These are phyloP conservation scores for Piloderma croceum DNA, from an alignment of 768 basidiomycete species.

Conservation along the genomic window DNA sequence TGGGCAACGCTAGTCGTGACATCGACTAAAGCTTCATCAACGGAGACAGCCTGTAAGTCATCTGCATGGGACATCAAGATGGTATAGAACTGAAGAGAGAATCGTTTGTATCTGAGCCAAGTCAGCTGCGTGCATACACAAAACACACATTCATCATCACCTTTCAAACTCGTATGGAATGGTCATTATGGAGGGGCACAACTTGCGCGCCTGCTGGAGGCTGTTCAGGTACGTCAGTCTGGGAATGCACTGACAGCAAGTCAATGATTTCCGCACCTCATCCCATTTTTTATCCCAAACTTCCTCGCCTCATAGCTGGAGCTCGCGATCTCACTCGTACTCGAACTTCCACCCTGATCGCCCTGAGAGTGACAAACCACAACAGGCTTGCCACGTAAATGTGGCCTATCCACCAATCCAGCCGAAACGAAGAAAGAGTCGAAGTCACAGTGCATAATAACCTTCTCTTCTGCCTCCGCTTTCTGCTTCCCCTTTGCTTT, in stretches of 20 bases:
- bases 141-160: no score
- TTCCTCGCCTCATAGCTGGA: constrained; percentile 89
- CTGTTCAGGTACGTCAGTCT: constrained; percentile 30
- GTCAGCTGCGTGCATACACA: no score
- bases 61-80: constrained; percentile 87
- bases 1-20: constrained; percentile 59
- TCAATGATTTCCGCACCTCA: constrained; percentile 64
- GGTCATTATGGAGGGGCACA: constrained; percentile 69
- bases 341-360: constrained; percentile 59
- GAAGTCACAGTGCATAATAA: constrained; percentile 92
- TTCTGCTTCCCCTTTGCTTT: constrained; percentile 54
- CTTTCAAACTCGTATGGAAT: constrained; percentile 93
- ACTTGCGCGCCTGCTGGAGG: constrained; percentile 69
- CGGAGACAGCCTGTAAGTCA: constrained; percentile 90
- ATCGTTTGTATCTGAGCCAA: constrained; percentile 66
- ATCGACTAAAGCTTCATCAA: constrained; percentile 94
- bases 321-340: constrained; percentile 93
- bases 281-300: constrained; percentile 88
- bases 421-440: constrained; percentile 97
- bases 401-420: constrained; percentile 73
- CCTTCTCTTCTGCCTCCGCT: constrained; percentile 45
- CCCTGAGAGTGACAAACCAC: constrained; percentile 96
- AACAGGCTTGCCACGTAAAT: constrained; percentile 81
- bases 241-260: not conserved
- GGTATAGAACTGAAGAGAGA: constrained; percentile 86